Conservation (phyloP, 345 rosid genomes). For the Erodium maritimum region DNA sequence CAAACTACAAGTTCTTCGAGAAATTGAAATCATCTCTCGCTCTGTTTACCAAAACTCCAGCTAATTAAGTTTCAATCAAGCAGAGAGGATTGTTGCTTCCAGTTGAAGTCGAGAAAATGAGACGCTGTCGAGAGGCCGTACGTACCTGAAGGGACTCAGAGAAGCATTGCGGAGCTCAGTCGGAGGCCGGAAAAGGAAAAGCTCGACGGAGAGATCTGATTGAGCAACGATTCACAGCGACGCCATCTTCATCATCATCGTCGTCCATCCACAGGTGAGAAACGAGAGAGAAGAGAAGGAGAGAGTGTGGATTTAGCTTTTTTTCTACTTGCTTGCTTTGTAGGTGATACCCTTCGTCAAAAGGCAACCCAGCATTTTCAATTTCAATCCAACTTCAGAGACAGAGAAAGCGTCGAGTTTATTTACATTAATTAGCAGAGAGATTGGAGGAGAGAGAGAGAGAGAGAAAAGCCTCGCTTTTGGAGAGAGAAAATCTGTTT, state of each 20-base stretch:
- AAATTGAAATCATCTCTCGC: neutral
- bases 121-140: slow-evolving; percentile 4
- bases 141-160: slow-evolving; percentile 21
- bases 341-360: slow-evolving; percentile 38
- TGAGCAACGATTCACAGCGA: neutral
- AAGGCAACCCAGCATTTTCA: slow-evolving; percentile 14
- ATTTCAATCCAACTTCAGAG: slow-evolving; percentile 6
- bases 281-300: too few relatives aligned
- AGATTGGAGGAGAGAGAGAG: too few relatives aligned
- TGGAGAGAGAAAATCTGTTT: too few relatives aligned
- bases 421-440: neutral
- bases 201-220: neutral
- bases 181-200: neutral
- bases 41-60: neutral
- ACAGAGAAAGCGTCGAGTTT: neutral
- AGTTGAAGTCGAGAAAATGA: neutral
- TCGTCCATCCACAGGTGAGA: neutral
- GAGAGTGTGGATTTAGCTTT: too few relatives aligned
- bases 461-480: too few relatives aligned
- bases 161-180: slow-evolving; percentile 10
- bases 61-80: neutral
- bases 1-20: neutral
- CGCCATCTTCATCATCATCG: slow-evolving; percentile 5
- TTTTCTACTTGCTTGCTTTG: slow-evolving; percentile 3
- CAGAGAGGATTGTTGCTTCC: neutral